phyloP scores from a whole-genome alignment of 371 early-diverging fungal species.

The Smittium mucronatum region DNA sequence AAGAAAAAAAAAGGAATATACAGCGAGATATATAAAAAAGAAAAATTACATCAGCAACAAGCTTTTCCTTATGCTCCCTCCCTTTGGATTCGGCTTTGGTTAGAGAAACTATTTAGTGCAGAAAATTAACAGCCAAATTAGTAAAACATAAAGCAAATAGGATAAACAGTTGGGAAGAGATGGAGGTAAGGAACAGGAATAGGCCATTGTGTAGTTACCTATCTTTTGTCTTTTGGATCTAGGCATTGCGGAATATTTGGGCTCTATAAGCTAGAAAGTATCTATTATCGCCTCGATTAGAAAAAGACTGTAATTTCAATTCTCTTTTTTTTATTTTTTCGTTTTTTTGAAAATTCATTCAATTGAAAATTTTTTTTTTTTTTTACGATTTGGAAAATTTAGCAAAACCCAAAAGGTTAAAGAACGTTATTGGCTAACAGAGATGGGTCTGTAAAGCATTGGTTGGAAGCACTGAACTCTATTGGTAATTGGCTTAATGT shows the following conservation, averaged over 20 bases:
- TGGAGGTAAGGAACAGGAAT: background rate
- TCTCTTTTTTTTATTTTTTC: too few species aligned
- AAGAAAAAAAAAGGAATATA: slow-evolving; percentile 2
- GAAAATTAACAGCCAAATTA: background rate
- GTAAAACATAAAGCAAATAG: background rate
- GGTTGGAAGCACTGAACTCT: too few species aligned
- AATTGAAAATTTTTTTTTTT: too few species aligned
- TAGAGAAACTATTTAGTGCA: slow-evolving; percentile 45
- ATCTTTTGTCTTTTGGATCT: slow-evolving; percentile 13
- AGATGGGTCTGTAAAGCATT: too few species aligned
- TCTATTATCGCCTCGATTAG: too few species aligned
- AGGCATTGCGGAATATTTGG: slow-evolving; percentile 6
- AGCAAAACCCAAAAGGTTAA: too few species aligned
- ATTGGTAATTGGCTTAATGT: too few species aligned
- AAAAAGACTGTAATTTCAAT: too few species aligned
- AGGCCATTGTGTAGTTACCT: background rate
- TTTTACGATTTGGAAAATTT: too few species aligned
- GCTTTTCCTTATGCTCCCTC: slow-evolving; percentile 57
- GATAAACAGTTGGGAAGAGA: background rate
- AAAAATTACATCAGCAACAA: slow-evolving; percentile 52
- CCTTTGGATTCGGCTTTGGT: slow-evolving; percentile 78
- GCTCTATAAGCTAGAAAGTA: background rate
- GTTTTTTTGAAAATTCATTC: too few species aligned
- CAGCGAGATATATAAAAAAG: background rate
- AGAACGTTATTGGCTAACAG: too few species aligned